Evolutionary conservation across 768 basidiomycete species (phyloP), one percentile per base, ranked within the genome.

Genomic region (Tylopilus sp.): DNA sequence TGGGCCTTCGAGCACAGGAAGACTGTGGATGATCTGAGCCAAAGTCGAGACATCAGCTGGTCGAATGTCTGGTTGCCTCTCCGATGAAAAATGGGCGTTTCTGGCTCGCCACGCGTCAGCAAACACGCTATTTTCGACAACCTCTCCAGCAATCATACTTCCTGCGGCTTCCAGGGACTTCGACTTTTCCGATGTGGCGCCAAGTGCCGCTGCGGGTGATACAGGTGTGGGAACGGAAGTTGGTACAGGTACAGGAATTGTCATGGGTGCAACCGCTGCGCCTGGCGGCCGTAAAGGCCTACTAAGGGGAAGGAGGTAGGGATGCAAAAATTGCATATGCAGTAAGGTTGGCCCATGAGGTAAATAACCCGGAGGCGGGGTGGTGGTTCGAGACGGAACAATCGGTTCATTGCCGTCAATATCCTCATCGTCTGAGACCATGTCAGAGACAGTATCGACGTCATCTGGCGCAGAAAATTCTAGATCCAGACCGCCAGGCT

Each of bases 161-260:
- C 82, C 88, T 2, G 82, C 80, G 0, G 81, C 79, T 63, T 90
- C 88, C 21, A 91, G 70, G 1, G 80, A 79, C 62, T 81, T 83
- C 3, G 80, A 78, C 54, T 81, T 82, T 62, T 88, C 88, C 4
- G 79, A 79, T 1, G 81, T 72, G 1, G 79, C 76, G 4, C 85
- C 85, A 28, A 88, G 69, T 1, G 75, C 73, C 1, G 86, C 85
- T 4, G 87, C 88, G 18, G 91, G 91, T 0, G 90, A 92, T 3
- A 92, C 88, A 1, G 91, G 91, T 0, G 91, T 93, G 1, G 88
- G 89, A 0, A 85, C 89, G n/a, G 79, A 78, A 3, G 73, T 72
- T 3, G 70, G 70, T 4, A 75, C 62, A 13, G 73, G 66, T 15
- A 71, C 62, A 0, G 74, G 69, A 4, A 75, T 71, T 56, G 72